Conservation (phyloP, 257 asterid genomes). For the Ophiorrhiza pumila region DNA sequence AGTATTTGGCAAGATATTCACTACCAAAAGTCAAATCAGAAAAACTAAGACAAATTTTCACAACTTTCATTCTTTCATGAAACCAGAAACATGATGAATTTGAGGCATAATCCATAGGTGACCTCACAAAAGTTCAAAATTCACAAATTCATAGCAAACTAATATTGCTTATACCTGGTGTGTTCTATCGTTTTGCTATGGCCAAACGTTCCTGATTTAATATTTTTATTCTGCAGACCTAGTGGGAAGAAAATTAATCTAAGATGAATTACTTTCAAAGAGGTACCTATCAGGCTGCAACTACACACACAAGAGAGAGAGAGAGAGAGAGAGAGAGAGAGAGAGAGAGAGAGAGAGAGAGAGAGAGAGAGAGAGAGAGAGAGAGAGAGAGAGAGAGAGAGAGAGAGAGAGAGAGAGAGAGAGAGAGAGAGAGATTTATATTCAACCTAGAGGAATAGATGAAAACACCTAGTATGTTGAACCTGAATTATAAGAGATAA, state of each 20-base stretch:
- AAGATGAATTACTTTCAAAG: not conserved
- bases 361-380: not conserved
- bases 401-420: not conserved
- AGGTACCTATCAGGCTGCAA: not conserved
- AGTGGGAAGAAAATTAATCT: not conserved
- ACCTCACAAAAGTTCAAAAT: not conserved
- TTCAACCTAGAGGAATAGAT: not conserved
- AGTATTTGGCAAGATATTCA: not conserved
- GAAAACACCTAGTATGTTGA: not conserved
- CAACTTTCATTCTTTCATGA: not conserved
- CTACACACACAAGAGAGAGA: not conserved
- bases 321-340: not conserved
- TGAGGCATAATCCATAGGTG: not conserved
- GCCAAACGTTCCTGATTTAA: not conserved
- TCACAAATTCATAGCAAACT: not conserved
- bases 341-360: too few species aligned
- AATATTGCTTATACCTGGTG: not conserved
- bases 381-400: too few species aligned
- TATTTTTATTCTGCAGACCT: not conserved
- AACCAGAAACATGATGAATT: not conserved
- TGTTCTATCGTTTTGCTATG: not conserved
- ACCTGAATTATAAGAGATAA: slow-evolving; percentile 17
- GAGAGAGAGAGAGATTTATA: not conserved
- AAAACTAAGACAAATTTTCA: not conserved
- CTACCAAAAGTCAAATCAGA: not conserved